Evolutionary conservation across 306 rosid genomes (phyloP).

Genomic region (Echinosophora koreensis): DNA sequence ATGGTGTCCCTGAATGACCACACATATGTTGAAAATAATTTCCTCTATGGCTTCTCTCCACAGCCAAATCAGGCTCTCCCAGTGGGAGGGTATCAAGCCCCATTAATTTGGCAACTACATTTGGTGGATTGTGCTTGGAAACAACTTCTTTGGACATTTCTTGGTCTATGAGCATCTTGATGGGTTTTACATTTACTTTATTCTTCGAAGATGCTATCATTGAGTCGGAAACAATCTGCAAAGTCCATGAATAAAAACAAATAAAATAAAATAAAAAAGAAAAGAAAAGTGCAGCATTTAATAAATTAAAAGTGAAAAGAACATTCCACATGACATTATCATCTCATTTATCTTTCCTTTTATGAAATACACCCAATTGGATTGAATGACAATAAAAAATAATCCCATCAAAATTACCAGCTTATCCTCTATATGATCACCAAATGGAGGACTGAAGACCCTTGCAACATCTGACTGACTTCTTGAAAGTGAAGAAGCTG

Average conservation of each 20-base stretch:
- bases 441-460: constrained; percentile 58
- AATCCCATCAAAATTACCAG: constrained; percentile 62
- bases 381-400: constrained; percentile 15
- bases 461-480: constrained; percentile 84
- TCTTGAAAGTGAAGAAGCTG: constrained; percentile 76
- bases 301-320: constrained; percentile 35
- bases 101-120: constrained; percentile 95
- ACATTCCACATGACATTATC: constrained; percentile 18
- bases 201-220: constrained; percentile 65
- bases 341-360: constrained; percentile 2
- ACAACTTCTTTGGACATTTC: constrained; percentile 86
- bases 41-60: constrained; percentile 63
- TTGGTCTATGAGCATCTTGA: constrained; percentile 97
- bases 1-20: constrained; percentile 62
- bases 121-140: constrained; percentile 72
- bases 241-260: constrained; percentile 38
- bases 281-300: constrained; percentile 38
- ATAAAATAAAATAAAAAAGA: constrained; percentile 20
- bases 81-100: constrained; percentile 87
- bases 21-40: constrained; percentile 59
- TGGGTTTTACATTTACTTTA: constrained; percentile 74
- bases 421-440: constrained; percentile 76
- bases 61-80: constrained; percentile 60
- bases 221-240: constrained; percentile 64
- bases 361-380: not conserved